Percentiles rank a stretch among this genome's conserved stretches.
Conservation (phyloP, 495 filamentous ascomycete genomes). For the Aspergillus carlsbadensis region DNA sequence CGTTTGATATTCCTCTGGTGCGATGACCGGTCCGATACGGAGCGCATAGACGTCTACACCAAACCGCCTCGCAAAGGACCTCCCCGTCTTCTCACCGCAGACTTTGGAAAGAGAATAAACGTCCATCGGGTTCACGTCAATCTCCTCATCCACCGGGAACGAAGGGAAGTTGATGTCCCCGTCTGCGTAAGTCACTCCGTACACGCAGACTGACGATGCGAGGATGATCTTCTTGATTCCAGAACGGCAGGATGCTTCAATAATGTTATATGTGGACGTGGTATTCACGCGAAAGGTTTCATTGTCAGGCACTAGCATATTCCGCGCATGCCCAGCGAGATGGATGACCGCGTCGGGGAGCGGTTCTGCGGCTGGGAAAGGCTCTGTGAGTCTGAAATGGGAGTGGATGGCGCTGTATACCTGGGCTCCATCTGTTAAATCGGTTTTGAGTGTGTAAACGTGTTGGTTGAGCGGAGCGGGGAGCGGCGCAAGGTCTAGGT, state of each 20-base stretch:
- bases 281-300: slow-evolving; percentile 55
- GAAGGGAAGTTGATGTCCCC: slow-evolving; percentile 51
- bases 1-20: slow-evolving; percentile 54
- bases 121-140: slow-evolving; percentile 50
- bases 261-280: slow-evolving; percentile 48
- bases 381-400: no score
- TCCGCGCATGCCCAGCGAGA: slow-evolving; percentile 58
- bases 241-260: no score
- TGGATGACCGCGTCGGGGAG: slow-evolving; percentile 55
- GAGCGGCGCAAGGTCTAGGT: no score
- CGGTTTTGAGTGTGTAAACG: no score
- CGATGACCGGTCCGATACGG: slow-evolving; percentile 57
- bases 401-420: no score
- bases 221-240: no score
- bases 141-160: slow-evolving; percentile 55
- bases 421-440: no score
- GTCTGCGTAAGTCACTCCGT: slow-evolving; percentile 24
- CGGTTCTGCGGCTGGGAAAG: neutral
- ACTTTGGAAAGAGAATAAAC: slow-evolving; percentile 58
- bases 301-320: slow-evolving; percentile 59
- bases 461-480: no score
- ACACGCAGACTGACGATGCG: no score
- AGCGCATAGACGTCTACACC: slow-evolving; percentile 56
- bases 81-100: slow-evolving; percentile 53
- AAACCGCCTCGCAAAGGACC: slow-evolving; percentile 53